phyloP scores from a whole-genome alignment of 148 eudicot species.

The Spergularia bocconei region DNA sequence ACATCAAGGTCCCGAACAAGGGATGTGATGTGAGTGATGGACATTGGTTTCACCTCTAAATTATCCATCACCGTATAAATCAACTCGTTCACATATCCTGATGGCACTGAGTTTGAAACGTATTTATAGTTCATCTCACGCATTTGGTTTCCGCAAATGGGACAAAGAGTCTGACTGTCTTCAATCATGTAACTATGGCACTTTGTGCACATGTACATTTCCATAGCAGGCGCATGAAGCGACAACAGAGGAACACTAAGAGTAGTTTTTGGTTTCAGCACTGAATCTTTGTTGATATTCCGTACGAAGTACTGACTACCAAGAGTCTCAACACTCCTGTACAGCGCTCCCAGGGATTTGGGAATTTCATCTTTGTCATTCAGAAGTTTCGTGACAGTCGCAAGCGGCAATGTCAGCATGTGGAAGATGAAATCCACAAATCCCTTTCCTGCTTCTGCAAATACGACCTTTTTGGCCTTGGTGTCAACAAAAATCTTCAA shows the following conservation, averaged over 20 bases:
- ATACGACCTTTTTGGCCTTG: conserved; percentile 21
- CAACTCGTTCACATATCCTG: not conserved
- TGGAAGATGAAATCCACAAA: conserved; percentile 32
- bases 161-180: not conserved
- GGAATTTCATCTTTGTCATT: not conserved
- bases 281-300: not conserved
- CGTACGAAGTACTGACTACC: not conserved
- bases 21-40: conserved; percentile 2
- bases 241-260: conserved; percentile 16
- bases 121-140: no score
- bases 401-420: conserved; percentile 22
- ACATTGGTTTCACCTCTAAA: conserved; percentile 23
- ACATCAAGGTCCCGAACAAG: not conserved
- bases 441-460: conserved; percentile 33
- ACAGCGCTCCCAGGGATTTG: conserved; percentile 21
- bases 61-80: conserved; percentile 17
- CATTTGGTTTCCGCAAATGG: no score
- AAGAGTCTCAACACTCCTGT: conserved; percentile 7
- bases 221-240: not conserved
- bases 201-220: not conserved
- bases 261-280: not conserved
- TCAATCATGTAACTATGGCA: not conserved
- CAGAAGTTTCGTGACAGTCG: conserved; percentile 14
- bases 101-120: no score
- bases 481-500: conserved; percentile 25